These are phyloP conservation scores for Boletus rubropictus DNA, from an alignment of 768 basidiomycete genomes.

Conservation along the genomic window DNA sequence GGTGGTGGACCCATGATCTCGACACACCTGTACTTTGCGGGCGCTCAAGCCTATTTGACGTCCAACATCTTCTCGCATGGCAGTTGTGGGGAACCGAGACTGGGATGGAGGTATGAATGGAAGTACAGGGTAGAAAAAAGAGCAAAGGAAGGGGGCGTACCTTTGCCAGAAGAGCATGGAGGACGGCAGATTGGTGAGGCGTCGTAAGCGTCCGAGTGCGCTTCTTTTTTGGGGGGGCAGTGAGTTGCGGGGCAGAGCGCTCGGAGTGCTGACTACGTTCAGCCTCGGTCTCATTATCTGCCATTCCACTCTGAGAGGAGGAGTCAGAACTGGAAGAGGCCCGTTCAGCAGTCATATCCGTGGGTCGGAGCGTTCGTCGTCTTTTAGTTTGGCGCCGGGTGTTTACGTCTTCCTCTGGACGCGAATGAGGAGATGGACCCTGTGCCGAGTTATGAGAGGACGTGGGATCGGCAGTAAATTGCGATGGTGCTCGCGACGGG, in stretches of 20 bases:
- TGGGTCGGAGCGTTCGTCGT: constrained; percentile 4
- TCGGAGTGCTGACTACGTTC: constrained; percentile 40
- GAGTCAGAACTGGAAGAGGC: constrained; percentile 31
- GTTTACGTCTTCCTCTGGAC: constrained; percentile 20
- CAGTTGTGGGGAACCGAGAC: constrained; percentile 87
- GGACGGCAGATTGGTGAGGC: constrained; percentile 82
- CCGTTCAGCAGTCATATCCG: constrained; percentile 21
- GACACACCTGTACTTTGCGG: constrained; percentile 80
- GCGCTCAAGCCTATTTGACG: constrained; percentile 84
- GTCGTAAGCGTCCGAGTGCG: constrained; percentile 85
- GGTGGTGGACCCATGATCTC: background rate
- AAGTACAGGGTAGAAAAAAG: background rate
- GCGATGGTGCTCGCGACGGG: background rate
- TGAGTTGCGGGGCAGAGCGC: constrained; percentile 26
- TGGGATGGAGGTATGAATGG: constrained; percentile 25
- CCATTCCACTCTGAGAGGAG: constrained; percentile 52
- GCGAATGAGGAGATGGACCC: constrained; percentile 13
- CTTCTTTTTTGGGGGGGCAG: constrained; percentile 46
- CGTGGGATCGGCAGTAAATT: constrained; percentile 11
- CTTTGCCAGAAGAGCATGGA: constrained; percentile 82
- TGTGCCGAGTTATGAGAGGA: constrained; percentile 10
- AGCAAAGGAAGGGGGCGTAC: constrained; percentile 35
- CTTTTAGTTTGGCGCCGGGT: constrained; percentile 18
- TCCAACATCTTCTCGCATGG: constrained; percentile 83
- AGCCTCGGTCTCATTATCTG: constrained; percentile 53